Evolutionary conservation across 73 alveolate species (phyloP).

Genomic region (Uronychia binucleata): DNA sequence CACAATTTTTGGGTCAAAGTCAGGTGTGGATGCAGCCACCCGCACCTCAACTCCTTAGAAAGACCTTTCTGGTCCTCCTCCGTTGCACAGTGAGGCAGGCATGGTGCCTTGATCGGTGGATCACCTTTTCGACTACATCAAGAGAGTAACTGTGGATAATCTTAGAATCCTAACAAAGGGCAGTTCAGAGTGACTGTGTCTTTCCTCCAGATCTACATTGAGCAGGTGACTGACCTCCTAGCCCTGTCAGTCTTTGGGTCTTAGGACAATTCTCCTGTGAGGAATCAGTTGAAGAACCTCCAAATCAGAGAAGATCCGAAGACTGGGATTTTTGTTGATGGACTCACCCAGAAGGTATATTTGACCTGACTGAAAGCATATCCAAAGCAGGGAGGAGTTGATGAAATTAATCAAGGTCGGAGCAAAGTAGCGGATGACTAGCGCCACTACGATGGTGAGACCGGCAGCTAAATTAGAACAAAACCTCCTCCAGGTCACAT

Average conservation of each 20-base stretch:
- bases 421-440: slow-evolving; percentile 73
- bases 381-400: slow-evolving; percentile 70
- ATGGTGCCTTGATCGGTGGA: slow-evolving; percentile 91
- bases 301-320: slow-evolving; percentile 88
- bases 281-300: slow-evolving; percentile 20
- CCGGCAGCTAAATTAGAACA: no score
- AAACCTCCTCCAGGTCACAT: slow-evolving; percentile 90
- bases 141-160: no score
- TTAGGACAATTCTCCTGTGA: not conserved
- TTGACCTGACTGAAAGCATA: slow-evolving; percentile 30
- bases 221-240: slow-evolving; percentile 89
- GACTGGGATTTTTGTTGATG: slow-evolving; percentile 86
- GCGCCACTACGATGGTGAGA: slow-evolving; percentile 89
- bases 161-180: slow-evolving; percentile 80
- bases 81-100: slow-evolving; percentile 72
- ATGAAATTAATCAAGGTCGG: slow-evolving; percentile 71
- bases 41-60: slow-evolving; percentile 20
- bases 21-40: slow-evolving; percentile 40
- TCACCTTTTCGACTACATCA: slow-evolving; percentile 80
- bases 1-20: slow-evolving; percentile 78
- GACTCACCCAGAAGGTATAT: slow-evolving; percentile 34
- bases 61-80: not conserved
- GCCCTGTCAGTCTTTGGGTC: slow-evolving; percentile 8
- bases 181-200: slow-evolving; percentile 81
- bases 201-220: slow-evolving; percentile 90